Conservation (phyloP, 1,284 basidiomycete species). For the Trichosporon sp. region DNA sequence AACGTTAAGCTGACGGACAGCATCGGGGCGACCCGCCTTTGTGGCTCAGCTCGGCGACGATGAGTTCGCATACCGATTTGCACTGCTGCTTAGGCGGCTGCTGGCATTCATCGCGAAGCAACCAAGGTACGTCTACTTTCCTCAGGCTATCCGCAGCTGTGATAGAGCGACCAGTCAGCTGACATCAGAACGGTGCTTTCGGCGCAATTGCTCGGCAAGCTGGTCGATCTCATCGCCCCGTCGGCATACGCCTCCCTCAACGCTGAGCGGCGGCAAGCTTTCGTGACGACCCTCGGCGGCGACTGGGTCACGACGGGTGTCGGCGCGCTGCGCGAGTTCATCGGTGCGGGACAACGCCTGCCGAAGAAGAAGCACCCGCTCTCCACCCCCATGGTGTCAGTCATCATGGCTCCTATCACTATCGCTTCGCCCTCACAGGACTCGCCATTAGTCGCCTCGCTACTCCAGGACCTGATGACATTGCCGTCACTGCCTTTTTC, state of each 20-base stretch:
- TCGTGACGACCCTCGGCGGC: slow-evolving; percentile 27
- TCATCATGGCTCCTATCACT: slow-evolving; percentile 45
- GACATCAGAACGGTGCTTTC: slow-evolving; percentile 31
- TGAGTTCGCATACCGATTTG: slow-evolving; percentile 16
- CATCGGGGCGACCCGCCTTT: slow-evolving; percentile 9
- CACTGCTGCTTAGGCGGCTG: slow-evolving; percentile 26
- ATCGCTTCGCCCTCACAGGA: slow-evolving; percentile 25
- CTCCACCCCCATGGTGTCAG: slow-evolving; percentile 41
- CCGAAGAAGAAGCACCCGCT: slow-evolving; percentile 52
- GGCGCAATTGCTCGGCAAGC: slow-evolving; percentile 26
- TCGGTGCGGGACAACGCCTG: slow-evolving; percentile 41
- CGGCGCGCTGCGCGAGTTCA: slow-evolving; percentile 37
- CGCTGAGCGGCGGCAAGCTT: slow-evolving; percentile 7
- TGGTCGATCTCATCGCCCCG: slow-evolving; percentile 31
- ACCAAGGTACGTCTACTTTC: background rate
- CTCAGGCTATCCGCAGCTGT: no score
- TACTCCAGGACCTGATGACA: slow-evolving; percentile 48
- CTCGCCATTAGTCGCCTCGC: slow-evolving; percentile 37
- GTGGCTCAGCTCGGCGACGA: background rate
- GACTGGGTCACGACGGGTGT: slow-evolving; percentile 47
- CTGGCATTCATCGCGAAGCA: slow-evolving; percentile 27
- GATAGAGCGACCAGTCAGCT: background rate
- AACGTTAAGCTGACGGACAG: background rate
- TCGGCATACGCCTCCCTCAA: background rate
- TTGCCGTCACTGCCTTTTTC: slow-evolving; percentile 49